These are phyloP conservation scores for Globisporangium echinulatum DNA, from an alignment of 352 stramenopile genomes.

Conservation along the genomic window DNA sequence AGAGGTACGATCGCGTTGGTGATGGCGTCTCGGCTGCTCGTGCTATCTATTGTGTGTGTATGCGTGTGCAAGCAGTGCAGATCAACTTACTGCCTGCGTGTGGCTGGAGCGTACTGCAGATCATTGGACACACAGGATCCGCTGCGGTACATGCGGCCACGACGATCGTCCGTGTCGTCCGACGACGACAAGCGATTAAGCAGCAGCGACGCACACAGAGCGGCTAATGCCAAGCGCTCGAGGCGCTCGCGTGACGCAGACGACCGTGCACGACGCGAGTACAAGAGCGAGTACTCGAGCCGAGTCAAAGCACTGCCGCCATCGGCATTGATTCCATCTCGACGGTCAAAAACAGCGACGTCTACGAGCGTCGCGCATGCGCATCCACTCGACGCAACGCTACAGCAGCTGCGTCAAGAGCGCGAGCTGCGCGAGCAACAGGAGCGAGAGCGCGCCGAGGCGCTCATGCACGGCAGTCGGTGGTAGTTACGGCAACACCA, in stretches of 20 bases:
- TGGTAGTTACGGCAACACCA: no score
- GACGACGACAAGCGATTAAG: conserved; percentile 3
- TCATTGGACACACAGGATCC: conserved; percentile 28
- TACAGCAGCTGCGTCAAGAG: conserved; percentile 36
- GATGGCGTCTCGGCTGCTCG: not conserved
- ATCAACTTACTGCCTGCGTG: no score
- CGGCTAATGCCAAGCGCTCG: not conserved
- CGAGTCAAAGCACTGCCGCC: no score
- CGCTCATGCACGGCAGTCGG: conserved; percentile 12
- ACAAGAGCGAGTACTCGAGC: conserved; percentile 16
- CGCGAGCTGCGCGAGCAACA: conserved; percentile 26
- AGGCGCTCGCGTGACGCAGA: conserved; percentile 1
- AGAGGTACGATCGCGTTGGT: conserved; percentile 18
- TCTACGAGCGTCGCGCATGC: not conserved
- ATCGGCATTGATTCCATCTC: not conserved
- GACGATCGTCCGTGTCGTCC: conserved; percentile 3
- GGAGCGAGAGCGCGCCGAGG: conserved; percentile 24
- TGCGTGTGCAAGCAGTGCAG: no score
- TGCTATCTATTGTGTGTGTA: no score
- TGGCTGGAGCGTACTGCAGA: conserved; percentile 10
- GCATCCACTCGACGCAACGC: conserved; percentile 11
- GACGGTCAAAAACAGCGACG: not conserved
- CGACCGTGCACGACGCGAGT: conserved; percentile 9
- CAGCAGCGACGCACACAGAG: not conserved
- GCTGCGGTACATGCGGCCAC: conserved; percentile 33